Base-by-base conservation (phyloP, 768 basidiomycete species). In the Phaeotremella skinneri region DNA sequence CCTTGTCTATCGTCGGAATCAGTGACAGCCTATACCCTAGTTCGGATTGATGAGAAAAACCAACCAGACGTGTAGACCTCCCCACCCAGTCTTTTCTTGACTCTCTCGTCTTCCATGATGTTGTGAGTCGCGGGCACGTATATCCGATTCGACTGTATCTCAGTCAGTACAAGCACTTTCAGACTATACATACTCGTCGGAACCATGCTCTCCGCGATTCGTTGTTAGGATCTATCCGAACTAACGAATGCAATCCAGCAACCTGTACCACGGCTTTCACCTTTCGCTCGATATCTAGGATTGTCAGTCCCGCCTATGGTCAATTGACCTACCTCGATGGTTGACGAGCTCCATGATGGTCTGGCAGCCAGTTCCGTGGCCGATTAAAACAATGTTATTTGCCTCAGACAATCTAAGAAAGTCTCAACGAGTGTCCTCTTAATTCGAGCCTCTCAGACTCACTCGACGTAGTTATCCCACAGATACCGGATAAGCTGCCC, bases 381-480 rank as follows among this genome's bases (percentile, higher is more conserved):
- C 91, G 49, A 98, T 84, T 9, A 99, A 72, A 32, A 97, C 78
- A 13, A 99, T 83, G 41, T 84, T 81, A 29, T 84, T 81, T 6
- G 88, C 88, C 21, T 81, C 81, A 4, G 87, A 87, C 63, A 94
- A 80, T 59, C 90, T 92, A 66, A 45, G 11, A 57, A 30, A 16
- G 45, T 31, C 27, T 61, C 39, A 39, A 32, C 7, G 1, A 3
- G 4, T n/a, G 2, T 25, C 31, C 32, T 34, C 27, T 21, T 23
- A 56, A n/a, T 49, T 52, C 47, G 0, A 61, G 41, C 39, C 42
- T 16, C 37, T 45, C 48, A n/a, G 17, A 74, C 88, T 59, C 67
- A 96, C 93, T 88, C 85, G 61, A 98, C 81, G 70, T 92, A 93
- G 69, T 97, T 94, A 76, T 98, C 94, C 96, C 96, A 99, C 11